Evolutionary conservation across 495 filamentous ascomycete genomes (phyloP).

Genomic region (Neurospora sp.): DNA sequence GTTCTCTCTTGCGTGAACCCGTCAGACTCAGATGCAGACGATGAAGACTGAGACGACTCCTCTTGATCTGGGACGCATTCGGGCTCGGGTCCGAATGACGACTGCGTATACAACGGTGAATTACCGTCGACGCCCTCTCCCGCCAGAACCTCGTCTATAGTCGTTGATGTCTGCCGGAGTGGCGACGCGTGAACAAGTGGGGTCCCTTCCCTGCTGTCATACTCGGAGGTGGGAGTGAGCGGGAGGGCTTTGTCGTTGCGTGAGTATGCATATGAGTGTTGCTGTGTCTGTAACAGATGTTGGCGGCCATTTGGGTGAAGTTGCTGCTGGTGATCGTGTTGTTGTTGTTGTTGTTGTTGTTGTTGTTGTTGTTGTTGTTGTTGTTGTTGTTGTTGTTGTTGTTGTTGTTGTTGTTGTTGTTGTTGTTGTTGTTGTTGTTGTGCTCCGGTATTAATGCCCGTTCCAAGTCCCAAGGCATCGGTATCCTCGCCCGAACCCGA

Average conservation of each 20-base stretch:
- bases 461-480: neutral
- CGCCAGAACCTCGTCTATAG: neutral
- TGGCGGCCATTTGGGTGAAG: neutral
- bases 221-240: conserved; percentile 31
- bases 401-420: too few relatives aligned
- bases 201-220: conserved; percentile 14
- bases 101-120: neutral
- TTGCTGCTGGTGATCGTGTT: neutral
- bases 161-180: neutral
- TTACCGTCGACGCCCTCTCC: neutral
- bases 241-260: conserved; percentile 20
- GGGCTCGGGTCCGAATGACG: neutral
- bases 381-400: too few relatives aligned
- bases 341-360: too few relatives aligned
- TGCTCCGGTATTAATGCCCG: neutral
- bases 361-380: too few relatives aligned
- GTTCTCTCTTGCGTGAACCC: neutral
- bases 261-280: neutral
- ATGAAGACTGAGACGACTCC: neutral
- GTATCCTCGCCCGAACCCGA: neutral
- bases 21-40: neutral
- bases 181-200: neutral
- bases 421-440: neutral
- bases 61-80: neutral
- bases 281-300: neutral